Evolutionary conservation across 2,329 filamentous ascomycete genomes (phyloP).

Genomic region (Stenocarpella maydis): DNA sequence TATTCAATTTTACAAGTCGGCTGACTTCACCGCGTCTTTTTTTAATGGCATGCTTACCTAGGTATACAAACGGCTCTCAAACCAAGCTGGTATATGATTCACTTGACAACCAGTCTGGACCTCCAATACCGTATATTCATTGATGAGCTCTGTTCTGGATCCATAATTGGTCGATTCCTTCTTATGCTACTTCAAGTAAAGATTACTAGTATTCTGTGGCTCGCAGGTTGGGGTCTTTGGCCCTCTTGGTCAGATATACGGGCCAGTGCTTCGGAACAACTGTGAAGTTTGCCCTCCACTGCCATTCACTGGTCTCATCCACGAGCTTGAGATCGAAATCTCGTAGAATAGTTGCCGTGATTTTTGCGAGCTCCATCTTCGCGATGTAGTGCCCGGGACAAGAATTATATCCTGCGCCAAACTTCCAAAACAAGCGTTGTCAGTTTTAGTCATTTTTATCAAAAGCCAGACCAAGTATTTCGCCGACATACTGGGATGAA

Average conservation of each 20-base stretch:
- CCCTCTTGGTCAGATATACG: constrained; percentile 33
- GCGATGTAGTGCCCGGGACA: constrained; percentile 20
- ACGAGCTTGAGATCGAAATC: constrained; percentile 37
- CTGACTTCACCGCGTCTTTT: background rate
- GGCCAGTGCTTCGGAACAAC: constrained; percentile 40
- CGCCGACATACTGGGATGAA: constrained; percentile 37
- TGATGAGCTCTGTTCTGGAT: no score
- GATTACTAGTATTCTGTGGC: background rate
- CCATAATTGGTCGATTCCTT: no score
- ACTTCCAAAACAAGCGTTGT: background rate
- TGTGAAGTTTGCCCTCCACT: constrained; percentile 40
- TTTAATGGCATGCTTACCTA: background rate
- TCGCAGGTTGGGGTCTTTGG: background rate
- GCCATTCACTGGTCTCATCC: constrained; percentile 39
- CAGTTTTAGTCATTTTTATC: background rate
- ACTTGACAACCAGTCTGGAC: background rate
- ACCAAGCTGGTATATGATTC: background rate
- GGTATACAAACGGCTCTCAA: background rate
- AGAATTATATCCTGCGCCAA: constrained; percentile 15
- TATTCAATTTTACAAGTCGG: background rate
- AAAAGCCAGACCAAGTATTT: background rate
- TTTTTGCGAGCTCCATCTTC: constrained; percentile 21
- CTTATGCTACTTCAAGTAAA: no score
- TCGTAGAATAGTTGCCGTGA: constrained; percentile 7
- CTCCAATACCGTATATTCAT: background rate